Evolutionary conservation across 108 stramenopile genomes (phyloP).

Genomic region (Skeletonema potamos): DNA sequence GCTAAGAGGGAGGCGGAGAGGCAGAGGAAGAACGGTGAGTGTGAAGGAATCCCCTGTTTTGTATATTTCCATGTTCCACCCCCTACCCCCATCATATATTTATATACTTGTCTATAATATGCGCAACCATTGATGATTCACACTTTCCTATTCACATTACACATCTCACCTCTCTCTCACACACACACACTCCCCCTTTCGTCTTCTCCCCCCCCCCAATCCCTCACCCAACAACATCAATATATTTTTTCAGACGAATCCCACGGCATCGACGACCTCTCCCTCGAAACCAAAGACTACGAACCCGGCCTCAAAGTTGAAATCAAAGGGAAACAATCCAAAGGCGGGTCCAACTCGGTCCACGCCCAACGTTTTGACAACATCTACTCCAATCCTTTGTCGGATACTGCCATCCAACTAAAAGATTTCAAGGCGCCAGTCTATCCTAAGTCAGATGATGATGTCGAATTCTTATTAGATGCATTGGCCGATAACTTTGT

Average conservation of each 20-base stretch:
- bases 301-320: constrained; percentile 21
- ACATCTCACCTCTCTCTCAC: neutral
- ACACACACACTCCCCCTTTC: no score
- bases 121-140: no score
- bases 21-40: constrained; percentile 22
- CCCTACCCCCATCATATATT: no score
- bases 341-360: constrained; percentile 12
- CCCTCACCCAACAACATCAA: neutral
- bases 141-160: no score
- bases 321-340: constrained; percentile 12
- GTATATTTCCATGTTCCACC: neutral
- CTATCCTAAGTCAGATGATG: constrained; percentile 55
- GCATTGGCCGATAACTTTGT: constrained; percentile 66
- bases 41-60: neutral
- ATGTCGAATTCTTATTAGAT: constrained; percentile 50
- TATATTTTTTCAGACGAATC: neutral
- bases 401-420: neutral
- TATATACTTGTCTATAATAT: no score
- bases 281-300: constrained; percentile 23
- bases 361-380: constrained; percentile 40
- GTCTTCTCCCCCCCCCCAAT: neutral
- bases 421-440: constrained; percentile 47
- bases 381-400: constrained; percentile 33
- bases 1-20: constrained; percentile 37
- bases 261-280: constrained; percentile 16